Base-by-base conservation (phyloP, 2,329 filamentous ascomycete genomes). In the Aspergillus neoniger region DNA sequence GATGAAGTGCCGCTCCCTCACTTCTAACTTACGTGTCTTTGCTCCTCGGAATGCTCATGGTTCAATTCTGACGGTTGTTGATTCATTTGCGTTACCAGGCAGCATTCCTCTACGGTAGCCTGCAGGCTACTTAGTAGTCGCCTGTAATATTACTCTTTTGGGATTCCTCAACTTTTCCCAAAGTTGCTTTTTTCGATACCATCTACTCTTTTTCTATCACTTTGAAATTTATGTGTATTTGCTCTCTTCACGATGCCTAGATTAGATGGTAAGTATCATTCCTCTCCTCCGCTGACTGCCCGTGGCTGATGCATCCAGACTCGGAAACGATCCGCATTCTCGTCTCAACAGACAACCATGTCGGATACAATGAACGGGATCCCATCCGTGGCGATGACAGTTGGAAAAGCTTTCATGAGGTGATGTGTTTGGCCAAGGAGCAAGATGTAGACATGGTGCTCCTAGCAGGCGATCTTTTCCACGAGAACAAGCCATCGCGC, bases 361-460 rank as follows among this genome's bases (percentile, higher is more conserved):
- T 99, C 62, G 95, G 95, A 55, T 98, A 92, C 77, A 91, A 92
- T 72, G 95, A 99, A 78, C 88, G 93, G 69, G 93, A 99, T 76
- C 86, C 91, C 1, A 91, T 95, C 62, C 91, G 95, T n/a, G 94
- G 93, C 66, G 91, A 98, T 74, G 95, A 99, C 76, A 97, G 92
- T 78, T 98, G 94, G 93, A 90, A 88, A 73, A 92, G 90, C 3
- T 99, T 99, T 79, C 90, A 99, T 74, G 95, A 99, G 77, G 87
- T 97, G 63, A 92, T 99, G 90, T 89, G 88, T 65, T 79, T 98
- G 44, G 95, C 94, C 19, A 91, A 89, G 71, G 87, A 88, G 36
- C 84, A 89, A 73, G 95, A 99, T 79, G 95, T 99, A 66, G 95
- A 99, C 77, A 98, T 99, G 95, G 91, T 99, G 0, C 83, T 99